phyloP scores from a whole-genome alignment of 2,329 filamentous ascomycete species.

The Fusarium papillatum region DNA sequence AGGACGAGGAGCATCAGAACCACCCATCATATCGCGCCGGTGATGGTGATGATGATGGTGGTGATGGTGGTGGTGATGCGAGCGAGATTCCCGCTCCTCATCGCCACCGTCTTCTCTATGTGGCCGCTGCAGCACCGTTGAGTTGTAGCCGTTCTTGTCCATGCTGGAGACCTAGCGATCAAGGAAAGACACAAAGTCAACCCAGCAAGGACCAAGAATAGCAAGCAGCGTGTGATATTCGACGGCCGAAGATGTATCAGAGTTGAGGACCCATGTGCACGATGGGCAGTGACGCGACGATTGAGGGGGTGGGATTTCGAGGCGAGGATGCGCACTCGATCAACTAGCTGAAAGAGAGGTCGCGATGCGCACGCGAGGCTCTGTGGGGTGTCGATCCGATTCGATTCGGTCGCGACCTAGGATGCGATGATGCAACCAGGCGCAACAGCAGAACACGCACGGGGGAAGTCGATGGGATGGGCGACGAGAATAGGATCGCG shows the following conservation, averaged over 20 bases:
- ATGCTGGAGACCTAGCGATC: slow-evolving; percentile 48
- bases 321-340: slow-evolving; percentile 36
- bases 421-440: slow-evolving; percentile 32
- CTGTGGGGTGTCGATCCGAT: slow-evolving; percentile 26
- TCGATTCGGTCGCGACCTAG: slow-evolving; percentile 39
- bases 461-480: slow-evolving; percentile 11
- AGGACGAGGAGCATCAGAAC: slow-evolving; percentile 42
- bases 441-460: slow-evolving; percentile 20
- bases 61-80: slow-evolving; percentile 51
- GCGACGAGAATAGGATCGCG: slow-evolving; percentile 29
- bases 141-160: slow-evolving; percentile 62
- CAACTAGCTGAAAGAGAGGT: slow-evolving; percentile 21
- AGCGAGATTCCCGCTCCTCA: slow-evolving; percentile 49
- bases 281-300: slow-evolving; percentile 39
- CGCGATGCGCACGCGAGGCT: slow-evolving; percentile 46
- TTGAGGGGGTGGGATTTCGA: slow-evolving; percentile 24
- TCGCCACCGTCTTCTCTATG: slow-evolving; percentile 54
- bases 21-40: slow-evolving; percentile 62
- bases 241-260: slow-evolving; percentile 36
- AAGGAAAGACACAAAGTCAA: slow-evolving; percentile 26
- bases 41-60: slow-evolving; percentile 52
- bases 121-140: slow-evolving; percentile 63
- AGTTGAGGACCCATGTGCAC: slow-evolving; percentile 45
- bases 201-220: slow-evolving; percentile 14
- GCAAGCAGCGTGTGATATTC: slow-evolving; percentile 35